These are phyloP conservation scores for Tolypocladium amazonense DNA, from an alignment of 2,329 filamentous ascomycete species.

Conservation along the genomic window DNA sequence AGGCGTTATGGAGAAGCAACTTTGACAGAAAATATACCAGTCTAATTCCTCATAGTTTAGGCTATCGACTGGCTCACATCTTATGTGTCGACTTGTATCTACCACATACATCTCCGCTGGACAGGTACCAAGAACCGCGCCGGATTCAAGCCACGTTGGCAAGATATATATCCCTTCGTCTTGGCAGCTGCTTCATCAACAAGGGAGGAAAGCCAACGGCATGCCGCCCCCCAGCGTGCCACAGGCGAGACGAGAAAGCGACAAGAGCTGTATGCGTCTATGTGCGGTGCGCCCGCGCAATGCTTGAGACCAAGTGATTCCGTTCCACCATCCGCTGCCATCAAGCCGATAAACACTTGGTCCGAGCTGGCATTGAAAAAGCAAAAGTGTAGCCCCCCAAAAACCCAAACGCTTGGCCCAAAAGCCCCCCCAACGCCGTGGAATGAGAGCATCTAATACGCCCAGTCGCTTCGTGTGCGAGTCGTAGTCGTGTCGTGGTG, in stretches of 20 bases:
- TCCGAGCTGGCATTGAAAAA: not conserved
- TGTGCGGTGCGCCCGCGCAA: not conserved
- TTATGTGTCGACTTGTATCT: not conserved
- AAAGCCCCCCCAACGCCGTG: not conserved
- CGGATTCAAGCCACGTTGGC: not conserved
- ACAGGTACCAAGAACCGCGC: not conserved
- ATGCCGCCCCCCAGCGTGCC: not conserved
- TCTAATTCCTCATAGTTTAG: not conserved
- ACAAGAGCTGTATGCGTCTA: not conserved
- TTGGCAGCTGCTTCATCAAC: not conserved
- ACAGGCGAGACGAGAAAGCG: not conserved
- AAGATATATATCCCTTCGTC: not conserved
- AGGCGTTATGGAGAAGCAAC: conserved; percentile 1
- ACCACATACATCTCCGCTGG: not conserved
- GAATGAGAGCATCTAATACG: not conserved
- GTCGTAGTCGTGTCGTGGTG: conserved; percentile 1
- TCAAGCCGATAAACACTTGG: not conserved
- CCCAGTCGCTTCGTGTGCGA: conserved; percentile 1
- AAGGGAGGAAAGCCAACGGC: not conserved
- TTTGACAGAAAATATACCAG: not conserved
- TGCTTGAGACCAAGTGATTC: not conserved
- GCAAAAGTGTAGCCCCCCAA: not conserved
- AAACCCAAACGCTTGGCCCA: not conserved
- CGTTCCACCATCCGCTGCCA: not conserved
- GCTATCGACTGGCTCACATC: not conserved